Conservation (phyloP, 176 grass and related monocot genomes). For the Alopecurus myosuroides region DNA sequence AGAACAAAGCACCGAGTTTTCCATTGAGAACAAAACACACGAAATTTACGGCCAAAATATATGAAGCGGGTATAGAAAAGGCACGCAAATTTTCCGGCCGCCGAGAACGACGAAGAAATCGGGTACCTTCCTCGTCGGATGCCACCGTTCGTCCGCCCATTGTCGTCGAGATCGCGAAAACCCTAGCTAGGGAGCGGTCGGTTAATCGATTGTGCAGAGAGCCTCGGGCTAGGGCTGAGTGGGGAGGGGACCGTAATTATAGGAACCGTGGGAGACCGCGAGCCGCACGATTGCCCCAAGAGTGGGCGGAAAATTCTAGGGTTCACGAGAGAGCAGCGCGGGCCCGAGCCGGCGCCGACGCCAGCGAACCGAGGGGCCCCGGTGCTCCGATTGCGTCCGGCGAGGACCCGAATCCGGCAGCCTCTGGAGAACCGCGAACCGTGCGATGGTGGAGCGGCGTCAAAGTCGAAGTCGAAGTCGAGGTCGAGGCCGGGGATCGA, state of each 20-base stretch:
- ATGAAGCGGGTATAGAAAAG: too few species aligned
- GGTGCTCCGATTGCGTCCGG: not conserved
- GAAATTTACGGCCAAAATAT: not conserved
- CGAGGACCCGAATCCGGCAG: not conserved
- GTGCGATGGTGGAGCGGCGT: not conserved
- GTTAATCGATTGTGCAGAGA: not conserved
- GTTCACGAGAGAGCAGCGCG: not conserved
- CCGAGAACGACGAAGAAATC: not conserved
- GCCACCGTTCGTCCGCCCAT: slow-evolving; percentile 59
- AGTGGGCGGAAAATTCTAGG: slow-evolving; percentile 1
- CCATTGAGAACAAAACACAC: slow-evolving; percentile 14
- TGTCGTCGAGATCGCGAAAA: slow-evolving; percentile 27
- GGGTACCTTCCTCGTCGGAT: slow-evolving; percentile 81
- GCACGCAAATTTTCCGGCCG: not conserved
- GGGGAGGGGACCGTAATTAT: not conserved
- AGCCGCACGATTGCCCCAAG: not conserved
- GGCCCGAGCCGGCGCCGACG: not conserved
- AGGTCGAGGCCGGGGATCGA: not conserved
- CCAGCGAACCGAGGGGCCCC: too few species aligned
- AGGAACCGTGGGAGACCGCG: not conserved
- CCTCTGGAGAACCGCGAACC: not conserved
- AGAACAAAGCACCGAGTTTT: not conserved
- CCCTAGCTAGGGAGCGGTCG: slow-evolving; percentile 35
- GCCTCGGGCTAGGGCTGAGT: not conserved
- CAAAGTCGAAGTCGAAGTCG: not conserved